Evolutionary conservation across 2,329 filamentous ascomycete species (phyloP).

Genomic region (Neonectria faginata): DNA sequence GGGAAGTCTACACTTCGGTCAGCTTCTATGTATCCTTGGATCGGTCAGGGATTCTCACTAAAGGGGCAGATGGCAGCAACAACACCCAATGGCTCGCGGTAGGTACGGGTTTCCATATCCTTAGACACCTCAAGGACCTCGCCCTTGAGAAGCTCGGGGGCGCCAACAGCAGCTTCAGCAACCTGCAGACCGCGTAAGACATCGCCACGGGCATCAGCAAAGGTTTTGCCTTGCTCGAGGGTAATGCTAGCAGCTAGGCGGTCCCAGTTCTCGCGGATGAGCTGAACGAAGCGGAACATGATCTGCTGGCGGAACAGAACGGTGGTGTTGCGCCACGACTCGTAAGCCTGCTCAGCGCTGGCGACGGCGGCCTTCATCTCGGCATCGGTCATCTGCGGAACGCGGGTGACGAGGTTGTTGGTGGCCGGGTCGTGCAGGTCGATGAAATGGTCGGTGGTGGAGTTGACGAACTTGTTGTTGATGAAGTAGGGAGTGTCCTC

Average conservation of each 20-base stretch:
- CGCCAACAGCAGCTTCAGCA: slow-evolving; percentile 83
- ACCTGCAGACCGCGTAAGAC: slow-evolving; percentile 86
- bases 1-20: slow-evolving; percentile 76
- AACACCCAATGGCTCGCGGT: slow-evolving; percentile 84
- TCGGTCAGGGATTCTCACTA: slow-evolving; percentile 64
- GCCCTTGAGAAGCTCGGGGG: slow-evolving; percentile 84
- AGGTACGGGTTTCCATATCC: slow-evolving; percentile 89
- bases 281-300: slow-evolving; percentile 85
- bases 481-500: slow-evolving; percentile 83
- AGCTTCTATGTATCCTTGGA: slow-evolving; percentile 12
- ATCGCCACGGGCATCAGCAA: slow-evolving; percentile 84
- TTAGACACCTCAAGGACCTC: slow-evolving; percentile 87
- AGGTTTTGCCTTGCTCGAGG: slow-evolving; percentile 89
- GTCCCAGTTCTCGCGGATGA: slow-evolving; percentile 89
- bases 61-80: slow-evolving; percentile 89
- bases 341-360: slow-evolving; percentile 81
- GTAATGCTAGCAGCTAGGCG: slow-evolving; percentile 86
- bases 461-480: slow-evolving; percentile 81
- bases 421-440: slow-evolving; percentile 86
- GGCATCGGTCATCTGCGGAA: slow-evolving; percentile 82
- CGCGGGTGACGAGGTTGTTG: slow-evolving; percentile 85
- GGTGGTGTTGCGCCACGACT: slow-evolving; percentile 77
- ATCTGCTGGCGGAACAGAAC: slow-evolving; percentile 82
- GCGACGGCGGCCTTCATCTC: slow-evolving; percentile 82
- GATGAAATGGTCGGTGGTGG: slow-evolving; percentile 77